A percentile compares a stretch with the other conserved stretches of the same genome.
These are phyloP conservation scores for Cyberlindnera euphorbiae DNA, from an alignment of 805 yeast genomes.

Conservation along the genomic window DNA sequence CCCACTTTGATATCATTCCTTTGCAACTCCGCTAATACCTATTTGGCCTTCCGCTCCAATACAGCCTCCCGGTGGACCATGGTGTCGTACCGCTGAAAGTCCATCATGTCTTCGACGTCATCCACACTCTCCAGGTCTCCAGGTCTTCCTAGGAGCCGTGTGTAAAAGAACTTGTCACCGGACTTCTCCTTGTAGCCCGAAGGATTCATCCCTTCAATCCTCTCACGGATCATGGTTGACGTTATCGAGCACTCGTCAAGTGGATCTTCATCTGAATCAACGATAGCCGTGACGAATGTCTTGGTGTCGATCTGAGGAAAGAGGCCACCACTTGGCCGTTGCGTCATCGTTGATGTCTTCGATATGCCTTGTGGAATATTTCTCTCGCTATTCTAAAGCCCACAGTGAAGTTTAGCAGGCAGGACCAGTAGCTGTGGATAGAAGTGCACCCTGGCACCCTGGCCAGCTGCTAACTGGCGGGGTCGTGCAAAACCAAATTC, in stretches of 20 bases:
- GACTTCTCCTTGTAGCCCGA: constrained; percentile 1
- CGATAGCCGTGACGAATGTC: constrained; percentile 1
- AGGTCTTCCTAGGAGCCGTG: constrained; percentile 17
- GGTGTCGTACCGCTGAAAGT: constrained; percentile 31
- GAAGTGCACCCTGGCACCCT: too few relatives aligned
- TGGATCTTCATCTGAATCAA: neutral
- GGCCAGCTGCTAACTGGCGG: too few relatives aligned
- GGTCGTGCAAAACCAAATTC: too few relatives aligned
- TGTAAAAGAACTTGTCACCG: constrained; percentile 28
- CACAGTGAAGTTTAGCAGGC: too few relatives aligned
- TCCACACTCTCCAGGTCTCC: constrained; percentile 7
- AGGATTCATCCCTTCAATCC: constrained; percentile 4
- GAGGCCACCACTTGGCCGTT: too few relatives aligned
- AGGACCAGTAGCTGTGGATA: too few relatives aligned
- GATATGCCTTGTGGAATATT: neutral
- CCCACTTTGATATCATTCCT: constrained; percentile 19
- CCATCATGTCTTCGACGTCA: constrained; percentile 18
- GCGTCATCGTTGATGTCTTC: too few relatives aligned
- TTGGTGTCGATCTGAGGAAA: constrained; percentile 9
- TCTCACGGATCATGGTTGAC: constrained; percentile 5
- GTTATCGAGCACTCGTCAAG: constrained; percentile 12
- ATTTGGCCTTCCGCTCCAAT: constrained; percentile 26
- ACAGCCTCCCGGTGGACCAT: constrained; percentile 30
- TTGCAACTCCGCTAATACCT: constrained; percentile 13
- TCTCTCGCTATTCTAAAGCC: too few relatives aligned